Base-by-base conservation (phyloP, 331 rosid genomes). In the Telfairia occidentalis region DNA sequence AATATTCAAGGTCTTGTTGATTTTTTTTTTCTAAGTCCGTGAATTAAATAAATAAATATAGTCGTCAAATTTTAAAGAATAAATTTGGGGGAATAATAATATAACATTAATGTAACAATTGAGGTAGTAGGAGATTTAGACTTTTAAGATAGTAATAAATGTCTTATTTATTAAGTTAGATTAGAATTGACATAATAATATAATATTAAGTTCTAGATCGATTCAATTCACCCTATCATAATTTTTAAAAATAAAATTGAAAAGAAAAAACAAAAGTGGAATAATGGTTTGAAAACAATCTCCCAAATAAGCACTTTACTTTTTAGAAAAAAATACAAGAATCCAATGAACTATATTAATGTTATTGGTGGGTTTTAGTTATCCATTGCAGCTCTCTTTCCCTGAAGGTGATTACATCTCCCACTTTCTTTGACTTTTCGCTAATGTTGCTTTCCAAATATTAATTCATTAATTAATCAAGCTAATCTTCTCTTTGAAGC, bases 351-450 rank as follows among this genome's bases (percentile, higher is more conserved):
- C 21, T 66, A 42, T 66, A 42, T 66, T 66, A 66, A 23, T 23
- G n/a, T n/a, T n/a, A 40, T 38, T 40, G 34, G n/a, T 40, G 32
- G 53, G 53, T 66, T 73, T 82, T 82, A 84, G 87, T 80, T 81
- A 79, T 71, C 79, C 80, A 65, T 78, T 21, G 54, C 30, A 72
- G 59, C 59, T 19, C 55, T 69, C 83, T 75, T 76, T 78, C 83
- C 82, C 80, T 79, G 82, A 53, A 83, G 87, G 82, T 81, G 87
- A 83, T 74, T 74, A 53, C 85, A 78, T 73, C 61, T 15, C 64
- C 79, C 84, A 81, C 89, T 81, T 86, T 89, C 92, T 88, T 91
- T 94, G 98, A 94, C 98, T 89, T 88, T 84, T 84, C 80, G 42
- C 73, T 61, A 48, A 45, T 18, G 1, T 34, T 50, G 15, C 11